Evolutionary conservation across 176 grass and related monocot species (phyloP), one percentile per base, ranked within the genome.

Genomic region (Aegilops longissima): DNA sequence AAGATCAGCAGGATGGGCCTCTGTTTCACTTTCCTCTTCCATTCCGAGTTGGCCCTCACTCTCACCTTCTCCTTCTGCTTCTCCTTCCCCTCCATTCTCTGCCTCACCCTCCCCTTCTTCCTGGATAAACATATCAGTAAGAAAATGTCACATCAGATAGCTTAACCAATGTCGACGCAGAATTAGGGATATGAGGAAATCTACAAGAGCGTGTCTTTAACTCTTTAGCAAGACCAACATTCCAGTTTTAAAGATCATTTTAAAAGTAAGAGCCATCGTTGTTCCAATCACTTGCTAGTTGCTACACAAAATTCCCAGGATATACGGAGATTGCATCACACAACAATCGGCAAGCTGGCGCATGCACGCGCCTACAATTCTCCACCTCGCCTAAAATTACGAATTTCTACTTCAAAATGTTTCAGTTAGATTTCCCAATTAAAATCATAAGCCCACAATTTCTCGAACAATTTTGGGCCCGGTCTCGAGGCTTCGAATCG

Each of bases 1-100:
- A 83, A 84, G 20, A 64, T 90, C 85, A 49, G 84, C 84, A 79
- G 78, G 87, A 66, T 96, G 84, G 74, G 80, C 87, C 91, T 98
- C 96, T 29, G 83, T 79, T 85, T 98, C 96, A 65, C 93, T 98
- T 91, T 94, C 93, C 27, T 90, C 92, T 86, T 94, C 97, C 88
- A 94, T 94, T 64, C 90, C 97, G 77, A 88, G 80, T 91, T 91
- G 92, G 21, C 90, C 96, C 85, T 98, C 93, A 14, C 88, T 88
- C 86, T 98, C 93, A 10, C 89, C 96, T 85, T 92, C 93, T n/a
- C 88, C 85, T 89, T 92, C 90, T 39, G 72, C 86, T 63, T 97
- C 90, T 6, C 82, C 84, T 82, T 92, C 88, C 21, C 79, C 90
- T 64, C 90, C 89, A 82, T 89, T 88, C 68, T 95, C 95, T 9